Base-by-base conservation (phyloP, 2,329 filamentous ascomycete species). In the Fusarium brevicatenulatum region DNA sequence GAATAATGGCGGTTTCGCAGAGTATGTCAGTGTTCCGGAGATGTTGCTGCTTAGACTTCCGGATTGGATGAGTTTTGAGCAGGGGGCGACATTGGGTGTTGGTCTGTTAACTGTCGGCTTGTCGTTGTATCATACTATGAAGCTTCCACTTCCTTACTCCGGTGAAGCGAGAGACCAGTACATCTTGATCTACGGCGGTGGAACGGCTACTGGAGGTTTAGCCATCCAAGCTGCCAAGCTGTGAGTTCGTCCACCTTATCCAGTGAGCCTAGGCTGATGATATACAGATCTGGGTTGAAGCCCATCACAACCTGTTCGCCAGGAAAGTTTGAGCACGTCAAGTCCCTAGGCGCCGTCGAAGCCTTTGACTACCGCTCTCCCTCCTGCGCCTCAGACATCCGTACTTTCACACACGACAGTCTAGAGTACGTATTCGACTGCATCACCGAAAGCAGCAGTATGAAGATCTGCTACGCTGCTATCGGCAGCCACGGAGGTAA, bases 31-130 rank as follows among this genome's bases (percentile, higher is more conserved):
- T 37, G 73, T 68, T 12, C 21, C 57, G 2, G 56, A 62, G 13
- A 71, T 74, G 58, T 25, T 61, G 39, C 13, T 61, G 5, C 47
- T 61, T 2, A 52, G 25, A 21, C 58, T 61, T 30, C 58, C 30
- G 46, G 50, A 19, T 28, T 59, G 28, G 64, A 68, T 60, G 53
- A 64, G 43, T 58, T 61, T 49, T 55, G 70, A 70, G 34, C 42
- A 43, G 30, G 68, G 68, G 1, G 68, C 68, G 2, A 71, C 68
- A 4, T 44, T 71, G 7, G 68, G 66, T 30, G 68, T 68, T 12
- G 68, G 58, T 2, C 10, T 61, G 5, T 9, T 61, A 7, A 61
- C 47, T 19, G 58, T 54, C 5, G 58, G 58, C 1, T 36, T 61
- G 30, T 61, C 47, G 2, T 5, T 61, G 19, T 61, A 54, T 2